Evolutionary conservation across 805 yeast genomes (phyloP).

Genomic region (Pichia californica): DNA sequence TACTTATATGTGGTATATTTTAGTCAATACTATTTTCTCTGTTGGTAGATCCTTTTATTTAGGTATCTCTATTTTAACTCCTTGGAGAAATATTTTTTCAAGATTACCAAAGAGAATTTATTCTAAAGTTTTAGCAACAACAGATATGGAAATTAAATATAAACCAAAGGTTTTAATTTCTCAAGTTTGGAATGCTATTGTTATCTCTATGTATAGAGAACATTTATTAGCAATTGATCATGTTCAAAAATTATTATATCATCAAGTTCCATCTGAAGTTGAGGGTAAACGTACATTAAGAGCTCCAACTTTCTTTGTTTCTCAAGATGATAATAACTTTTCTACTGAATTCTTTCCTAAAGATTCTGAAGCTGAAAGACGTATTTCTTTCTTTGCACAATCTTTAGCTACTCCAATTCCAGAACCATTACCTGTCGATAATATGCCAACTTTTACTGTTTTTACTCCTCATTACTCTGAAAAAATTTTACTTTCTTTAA

Average conservation of each 20-base stretch:
- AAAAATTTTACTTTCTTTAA: conserved; percentile 85
- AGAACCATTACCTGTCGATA: conserved; percentile 98
- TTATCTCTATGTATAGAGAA: conserved; percentile 99
- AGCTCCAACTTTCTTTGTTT: conserved; percentile 97
- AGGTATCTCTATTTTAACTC: conserved; percentile 98
- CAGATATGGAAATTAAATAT: conserved; percentile 98
- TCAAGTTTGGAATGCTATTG: conserved; percentile 98
- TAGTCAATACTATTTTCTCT: conserved; percentile 90
- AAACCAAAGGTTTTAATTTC: conserved; percentile 97
- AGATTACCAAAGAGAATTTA: conserved; percentile 98
- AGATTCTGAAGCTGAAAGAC: conserved; percentile 98
- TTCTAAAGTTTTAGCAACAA: conserved; percentile 94
- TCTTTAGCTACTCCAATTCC: conserved; percentile 98
- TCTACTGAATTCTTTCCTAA: conserved; percentile 96
- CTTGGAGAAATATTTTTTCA: conserved; percentile 98
- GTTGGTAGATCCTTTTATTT: conserved; percentile 97
- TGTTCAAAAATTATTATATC: conserved; percentile 94
- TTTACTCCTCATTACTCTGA: conserved; percentile 95
- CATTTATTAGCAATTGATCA: conserved; percentile 97
- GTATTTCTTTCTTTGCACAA: conserved; percentile 98
- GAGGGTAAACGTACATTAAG: conserved; percentile 98
- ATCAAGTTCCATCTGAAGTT: conserved; percentile 96
- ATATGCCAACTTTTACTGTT: conserved; percentile 99
- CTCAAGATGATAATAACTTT: conserved; percentile 93
- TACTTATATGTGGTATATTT: conserved; percentile 98